Evolutionary conservation across 2,329 filamentous ascomycete species (phyloP).

Genomic region (Fusarium sp.): DNA sequence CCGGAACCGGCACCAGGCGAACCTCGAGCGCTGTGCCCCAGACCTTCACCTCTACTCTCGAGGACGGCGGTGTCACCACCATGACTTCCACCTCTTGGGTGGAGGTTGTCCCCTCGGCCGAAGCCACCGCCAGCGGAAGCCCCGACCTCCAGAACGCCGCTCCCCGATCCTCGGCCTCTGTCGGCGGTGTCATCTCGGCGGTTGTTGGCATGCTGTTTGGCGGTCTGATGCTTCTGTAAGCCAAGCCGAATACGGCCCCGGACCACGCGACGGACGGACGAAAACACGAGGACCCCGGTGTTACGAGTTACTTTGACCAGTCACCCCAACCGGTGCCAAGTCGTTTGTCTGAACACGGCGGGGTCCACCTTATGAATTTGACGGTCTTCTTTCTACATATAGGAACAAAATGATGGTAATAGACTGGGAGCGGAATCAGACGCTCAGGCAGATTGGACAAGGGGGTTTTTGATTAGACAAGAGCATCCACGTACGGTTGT

Average conservation of each 20-base stretch:
- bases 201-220: constrained; percentile 46
- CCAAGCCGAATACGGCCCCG: neutral
- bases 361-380: constrained; percentile 39
- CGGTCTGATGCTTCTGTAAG: constrained; percentile 46
- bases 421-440: constrained; percentile 39
- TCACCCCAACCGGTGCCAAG: neutral
- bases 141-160: constrained; percentile 55
- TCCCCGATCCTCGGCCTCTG: constrained; percentile 35
- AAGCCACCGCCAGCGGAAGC: constrained; percentile 42
- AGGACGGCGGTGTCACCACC: constrained; percentile 58
- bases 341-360: constrained; percentile 18
- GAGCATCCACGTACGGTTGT: constrained; percentile 28
- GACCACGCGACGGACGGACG: neutral
- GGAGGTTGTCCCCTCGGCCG: constrained; percentile 53
- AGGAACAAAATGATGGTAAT: constrained; percentile 36
- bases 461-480: constrained; percentile 29
- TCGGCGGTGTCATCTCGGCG: constrained; percentile 40
- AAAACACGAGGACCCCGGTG: constrained; percentile 8
- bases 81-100: constrained; percentile 65
- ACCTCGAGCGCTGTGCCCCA: constrained; percentile 53
- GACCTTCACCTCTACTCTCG: constrained; percentile 60
- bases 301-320: neutral
- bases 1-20: constrained; percentile 47
- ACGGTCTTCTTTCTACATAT: constrained; percentile 40
- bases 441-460: constrained; percentile 32